Conservation (phyloP, 2,329 filamentous ascomycete genomes). For the Botrytis cinerea region DNA sequence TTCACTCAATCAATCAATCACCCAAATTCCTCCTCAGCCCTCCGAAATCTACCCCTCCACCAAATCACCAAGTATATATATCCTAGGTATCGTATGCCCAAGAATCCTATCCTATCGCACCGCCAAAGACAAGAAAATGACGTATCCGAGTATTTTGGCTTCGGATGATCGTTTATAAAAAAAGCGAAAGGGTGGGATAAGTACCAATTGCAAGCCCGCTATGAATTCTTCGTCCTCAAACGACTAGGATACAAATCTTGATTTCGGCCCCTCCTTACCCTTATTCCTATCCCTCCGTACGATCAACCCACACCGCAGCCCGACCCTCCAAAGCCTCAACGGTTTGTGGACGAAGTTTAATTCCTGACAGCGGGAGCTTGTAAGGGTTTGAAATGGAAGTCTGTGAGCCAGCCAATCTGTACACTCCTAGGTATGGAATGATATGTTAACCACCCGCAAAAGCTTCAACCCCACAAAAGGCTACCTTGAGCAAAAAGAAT, state of each 20-base stretch:
- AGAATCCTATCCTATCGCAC: neutral
- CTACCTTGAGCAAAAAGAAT: neutral
- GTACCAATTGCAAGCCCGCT: neutral
- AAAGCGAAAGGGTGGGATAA: neutral
- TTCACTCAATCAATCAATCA: neutral
- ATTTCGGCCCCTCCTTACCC: neutral
- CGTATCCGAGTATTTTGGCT: neutral
- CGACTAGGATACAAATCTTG: conserved; percentile 11
- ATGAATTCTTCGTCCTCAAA: neutral
- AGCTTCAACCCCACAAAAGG: neutral
- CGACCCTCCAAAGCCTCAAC: neutral
- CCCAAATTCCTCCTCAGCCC: neutral
- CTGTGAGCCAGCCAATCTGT: neutral
- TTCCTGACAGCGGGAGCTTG: neutral
- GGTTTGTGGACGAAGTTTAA: neutral
- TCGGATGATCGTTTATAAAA: neutral
- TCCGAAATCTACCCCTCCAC: neutral
- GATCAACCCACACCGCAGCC: neutral
- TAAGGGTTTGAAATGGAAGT: neutral
- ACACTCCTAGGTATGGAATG: neutral
- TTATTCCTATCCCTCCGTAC: neutral
- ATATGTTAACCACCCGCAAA: neutral
- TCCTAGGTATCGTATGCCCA: conserved; percentile 1
- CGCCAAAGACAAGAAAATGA: neutral
- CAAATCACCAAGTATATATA: neutral